Base-by-base conservation (phyloP, 768 basidiomycete genomes). In the Leccinum variicolor region DNA sequence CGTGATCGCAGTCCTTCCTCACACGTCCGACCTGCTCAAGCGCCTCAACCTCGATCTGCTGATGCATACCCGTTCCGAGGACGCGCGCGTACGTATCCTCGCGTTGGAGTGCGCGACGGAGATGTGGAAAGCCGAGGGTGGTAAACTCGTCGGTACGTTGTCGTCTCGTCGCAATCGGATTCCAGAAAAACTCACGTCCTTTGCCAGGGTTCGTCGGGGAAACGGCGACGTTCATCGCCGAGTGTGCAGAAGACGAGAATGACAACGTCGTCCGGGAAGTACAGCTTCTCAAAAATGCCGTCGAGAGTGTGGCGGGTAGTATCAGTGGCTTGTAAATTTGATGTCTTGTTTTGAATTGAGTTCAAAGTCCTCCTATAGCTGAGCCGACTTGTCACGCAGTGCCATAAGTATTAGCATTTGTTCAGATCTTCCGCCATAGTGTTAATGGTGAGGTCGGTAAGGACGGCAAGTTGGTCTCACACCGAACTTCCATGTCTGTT, bases 41-140 rank as follows among this genome's bases (percentile, higher is more conserved):
- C 68, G 78, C 9, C 76, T 97, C 73, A 98, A 98, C 76, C 77
- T 92, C 21, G 80, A 85, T 55, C 69, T 98, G 28, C 82, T 97
- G 53, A 90, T 96, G 86, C 85, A 91, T 59, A 96, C 94, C 0
- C 87, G 94, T 15, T 88, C 89, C 5, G 94, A 97, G 55, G 87
- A 91, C 58, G 74, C 81, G 3, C 77, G 78, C 19, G 72, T 86
- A n/a, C 84, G 93, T 7, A 69, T 92, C 11, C 80, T 83, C 50
- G 91, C 93, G 1, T 72, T 98, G 50, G 69, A 75, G 7, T 89
- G 85, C 62, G 76, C 88, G 14, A 82, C 83, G 28, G 78, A 78
- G n/a, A 68, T 97, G 29, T 98, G 96, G 96, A 79, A 76, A 21
- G 72, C 76, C 15, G 86, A 90, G 59, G 88, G 92, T 7, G 84